Conservation (phyloP, 1,284 basidiomycete species). For the Sphagnurus paluster region DNA sequence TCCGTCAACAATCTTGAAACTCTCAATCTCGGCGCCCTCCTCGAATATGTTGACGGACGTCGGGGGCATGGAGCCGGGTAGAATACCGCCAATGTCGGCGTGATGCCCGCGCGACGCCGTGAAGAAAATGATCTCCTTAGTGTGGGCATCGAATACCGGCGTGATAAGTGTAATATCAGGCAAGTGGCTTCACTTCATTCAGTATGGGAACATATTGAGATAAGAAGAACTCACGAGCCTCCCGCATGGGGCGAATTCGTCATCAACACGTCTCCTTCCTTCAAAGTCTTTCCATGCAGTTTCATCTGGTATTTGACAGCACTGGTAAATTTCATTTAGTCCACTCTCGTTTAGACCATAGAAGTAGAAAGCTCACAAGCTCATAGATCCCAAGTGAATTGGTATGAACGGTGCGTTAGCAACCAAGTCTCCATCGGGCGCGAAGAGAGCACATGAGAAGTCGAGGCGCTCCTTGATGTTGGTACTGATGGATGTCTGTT, state of each 20-base stretch:
- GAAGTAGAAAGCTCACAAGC: constrained; percentile 59
- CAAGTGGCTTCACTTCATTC: constrained; percentile 53
- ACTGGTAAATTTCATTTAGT: constrained; percentile 39
- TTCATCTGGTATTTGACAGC: constrained; percentile 91
- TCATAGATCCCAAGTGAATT: constrained; percentile 82
- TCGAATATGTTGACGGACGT: constrained; percentile 89
- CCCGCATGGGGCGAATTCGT: constrained; percentile 89
- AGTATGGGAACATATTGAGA: constrained; percentile 4
- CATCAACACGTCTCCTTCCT: constrained; percentile 89
- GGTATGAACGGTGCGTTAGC: constrained; percentile 90
- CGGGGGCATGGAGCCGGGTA: constrained; percentile 93
- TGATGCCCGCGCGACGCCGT: constrained; percentile 90
- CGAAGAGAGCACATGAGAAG: constrained; percentile 89
- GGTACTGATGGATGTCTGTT: constrained; percentile 88
- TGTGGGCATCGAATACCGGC: constrained; percentile 73
- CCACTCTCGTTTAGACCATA: constrained; percentile 1
- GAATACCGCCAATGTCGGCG: constrained; percentile 67
- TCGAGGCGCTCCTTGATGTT: constrained; percentile 91
- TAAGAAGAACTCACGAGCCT: constrained; percentile 61
- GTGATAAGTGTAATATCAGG: constrained; percentile 91
- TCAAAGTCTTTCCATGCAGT: constrained; percentile 62
- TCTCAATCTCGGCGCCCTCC: constrained; percentile 91
- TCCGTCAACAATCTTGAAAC: constrained; percentile 89
- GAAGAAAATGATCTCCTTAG: constrained; percentile 85
- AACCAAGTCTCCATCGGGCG: constrained; percentile 87